phyloP scores from a whole-genome alignment of 345 rosid genomes.

The Combretum micranthum region DNA sequence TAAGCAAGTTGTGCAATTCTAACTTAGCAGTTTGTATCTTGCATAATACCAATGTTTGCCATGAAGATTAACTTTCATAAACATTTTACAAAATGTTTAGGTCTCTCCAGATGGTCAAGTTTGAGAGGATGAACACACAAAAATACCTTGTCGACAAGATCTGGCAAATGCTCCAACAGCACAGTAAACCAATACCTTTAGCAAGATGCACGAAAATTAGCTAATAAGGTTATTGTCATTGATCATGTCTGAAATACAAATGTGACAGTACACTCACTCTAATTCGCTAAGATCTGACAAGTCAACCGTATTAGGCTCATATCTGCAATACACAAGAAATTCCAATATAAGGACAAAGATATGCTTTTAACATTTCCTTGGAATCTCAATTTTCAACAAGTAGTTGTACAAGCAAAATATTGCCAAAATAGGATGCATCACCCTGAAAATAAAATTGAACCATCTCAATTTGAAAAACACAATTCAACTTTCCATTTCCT shows the following conservation, averaged over 20 bases:
- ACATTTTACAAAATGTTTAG: too few species aligned
- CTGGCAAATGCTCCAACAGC: constrained; percentile 87
- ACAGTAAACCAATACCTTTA: constrained; percentile 94
- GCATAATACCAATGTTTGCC: too few species aligned
- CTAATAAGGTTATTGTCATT: background rate
- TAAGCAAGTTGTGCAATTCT: too few species aligned
- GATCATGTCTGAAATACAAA: constrained; percentile 5
- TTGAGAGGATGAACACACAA: background rate
- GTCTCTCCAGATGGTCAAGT: too few species aligned
- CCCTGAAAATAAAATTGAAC: too few species aligned
- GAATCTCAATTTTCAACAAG: too few species aligned
- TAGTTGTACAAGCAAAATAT: too few species aligned
- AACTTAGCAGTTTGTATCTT: too few species aligned
- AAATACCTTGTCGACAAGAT: constrained; percentile 89
- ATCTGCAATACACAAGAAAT: constrained; percentile 38
- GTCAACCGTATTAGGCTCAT: constrained; percentile 95
- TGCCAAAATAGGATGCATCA: too few species aligned
- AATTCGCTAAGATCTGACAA: constrained; percentile 73
- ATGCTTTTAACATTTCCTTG: background rate
- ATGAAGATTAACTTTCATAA: too few species aligned
- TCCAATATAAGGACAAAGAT: background rate
- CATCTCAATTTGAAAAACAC: too few species aligned
- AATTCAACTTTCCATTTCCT: too few species aligned
- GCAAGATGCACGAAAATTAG: constrained; percentile 13
- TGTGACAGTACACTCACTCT: constrained; percentile 61